Evolutionary conservation across 192 early-diverging fungal species (phyloP), one percentile per base, ranked within the genome.

Genomic region (Kappamyces sp.): DNA sequence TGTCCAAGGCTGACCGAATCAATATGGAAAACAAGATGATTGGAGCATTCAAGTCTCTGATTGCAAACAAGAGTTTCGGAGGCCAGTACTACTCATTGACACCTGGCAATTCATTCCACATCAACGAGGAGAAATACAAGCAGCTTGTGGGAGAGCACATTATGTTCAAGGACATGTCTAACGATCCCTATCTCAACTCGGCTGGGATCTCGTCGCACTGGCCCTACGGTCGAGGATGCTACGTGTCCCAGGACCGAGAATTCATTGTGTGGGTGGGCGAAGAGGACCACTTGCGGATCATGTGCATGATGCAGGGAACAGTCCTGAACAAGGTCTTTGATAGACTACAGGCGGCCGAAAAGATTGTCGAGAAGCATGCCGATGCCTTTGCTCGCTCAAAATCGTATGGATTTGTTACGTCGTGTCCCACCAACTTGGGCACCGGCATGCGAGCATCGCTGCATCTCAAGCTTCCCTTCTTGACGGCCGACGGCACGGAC

Each of bases 271-370:
- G 53, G 53, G 53, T 55, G 4, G 54, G 54, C 0, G 54, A 55
- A 55, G 54, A 55, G 32, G 54, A 55, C n/a, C 54, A 55, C 36
- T 7, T 55, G 6, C 54, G 54, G 30, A 55, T 55, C n/a, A 55
- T 55, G 54, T 55, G 54, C 54, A 55, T 55, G 54, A 33, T 55
- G 14, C 54, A 55, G 45, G 54, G 54, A 55, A 55, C 54, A 5
- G 36, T 55, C 4, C 34, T 55, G 54, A 55, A 55, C 14, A 55
- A 5, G 8, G 54, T 55, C 41, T 55, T 55, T n/a, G 54, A 55
- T 3, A 22, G 54, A 6, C 54, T 55, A 43, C 54, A 55, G n/a
- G 22, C 2, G 1, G 54, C 54, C 41, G 54, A 55, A 15, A 55
- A 55, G 37, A 15, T 55, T 0, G 54, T 55, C 31, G 54, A 55